Base-by-base conservation (phyloP, 2,329 filamentous ascomycete genomes). In the Claviceps humidiphila region DNA sequence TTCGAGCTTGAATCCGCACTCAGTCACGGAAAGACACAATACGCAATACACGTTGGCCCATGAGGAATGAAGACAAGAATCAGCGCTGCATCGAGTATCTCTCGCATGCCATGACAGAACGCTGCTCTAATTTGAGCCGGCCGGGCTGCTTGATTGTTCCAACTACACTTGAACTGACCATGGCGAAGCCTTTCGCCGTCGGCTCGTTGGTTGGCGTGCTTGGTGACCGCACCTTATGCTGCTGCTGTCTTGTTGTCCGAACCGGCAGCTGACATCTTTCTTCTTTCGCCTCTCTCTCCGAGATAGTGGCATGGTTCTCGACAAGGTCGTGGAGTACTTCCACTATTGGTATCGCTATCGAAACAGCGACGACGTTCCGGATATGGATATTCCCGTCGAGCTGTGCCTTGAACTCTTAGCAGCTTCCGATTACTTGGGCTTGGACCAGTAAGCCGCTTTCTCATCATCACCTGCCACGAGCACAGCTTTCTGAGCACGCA, bases 251-350 rank as follows among this genome's bases (percentile, higher is more conserved):
- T 51, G 43, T 40, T 52, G 26, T 26, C 34, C 34, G 49, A 51
- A 37, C 34, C 17, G 41, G 53, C 53, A 53, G 49, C 53, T 55
- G 51, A 53, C 50, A 20, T 48, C 42, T 45, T 44, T n/a, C 48
- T 47, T n/a, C 50, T 53, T 48, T 42, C n/a, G n/a, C 56, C 16
- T 22, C 4, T 8, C 24, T n/a, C 46, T n/a, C 6, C n/a, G 45
- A 51, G 37, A 59, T 64, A 89, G 85, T 67, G 84, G 81, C 57
- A 72, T 84, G 51, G 78, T 89, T 5, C 78, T 91, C 2, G 86
- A 90, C 65, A 89, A 88, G 64, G 82, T 90, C 37, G 85, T 83
- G 66, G 85, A 90, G 68, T 91, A 90, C 68, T 83, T 89, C 56
- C 86, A 89, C 64, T 90, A 89, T 71, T 86, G 85, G 72, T 83